Conservation (phyloP, 257 asterid species). For the Cruciata laevipes region DNA sequence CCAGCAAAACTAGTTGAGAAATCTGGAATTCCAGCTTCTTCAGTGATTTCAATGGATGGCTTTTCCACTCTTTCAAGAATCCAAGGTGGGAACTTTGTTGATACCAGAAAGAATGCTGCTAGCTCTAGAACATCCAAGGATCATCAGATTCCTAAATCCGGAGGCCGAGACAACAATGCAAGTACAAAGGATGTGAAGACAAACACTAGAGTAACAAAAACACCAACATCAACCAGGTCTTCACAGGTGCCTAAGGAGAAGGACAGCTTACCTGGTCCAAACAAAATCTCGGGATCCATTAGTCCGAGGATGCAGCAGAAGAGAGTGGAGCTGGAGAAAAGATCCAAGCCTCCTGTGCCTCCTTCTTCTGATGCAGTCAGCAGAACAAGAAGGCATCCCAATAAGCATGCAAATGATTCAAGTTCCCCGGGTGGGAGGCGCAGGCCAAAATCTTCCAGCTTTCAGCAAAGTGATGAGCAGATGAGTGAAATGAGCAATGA, state of each 20-base stretch:
- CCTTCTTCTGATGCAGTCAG: constrained; percentile 40
- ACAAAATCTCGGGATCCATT: constrained; percentile 50
- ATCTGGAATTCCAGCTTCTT: constrained; percentile 57
- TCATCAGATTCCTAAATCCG: constrained; percentile 22
- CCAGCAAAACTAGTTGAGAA: constrained; percentile 68
- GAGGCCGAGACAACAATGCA: constrained; percentile 28
- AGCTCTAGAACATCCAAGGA: constrained; percentile 30
- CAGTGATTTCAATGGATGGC: constrained; percentile 44
- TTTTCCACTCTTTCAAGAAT: constrained; percentile 32
- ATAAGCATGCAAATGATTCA: constrained; percentile 47
- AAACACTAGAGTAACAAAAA: constrained; percentile 31
- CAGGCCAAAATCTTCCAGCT: constrained; percentile 35
- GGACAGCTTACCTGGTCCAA: constrained; percentile 23
- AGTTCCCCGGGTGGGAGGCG: constrained; percentile 77
- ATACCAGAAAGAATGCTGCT: constrained; percentile 30
- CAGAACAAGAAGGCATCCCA: constrained; percentile 49
- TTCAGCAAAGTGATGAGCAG: constrained; percentile 39
- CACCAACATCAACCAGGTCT: constrained; percentile 38
- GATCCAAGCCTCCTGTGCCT: constrained; percentile 61
- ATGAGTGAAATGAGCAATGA: constrained; percentile 35
- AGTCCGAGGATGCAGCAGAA: constrained; percentile 77
- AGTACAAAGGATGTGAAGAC: constrained; percentile 30
- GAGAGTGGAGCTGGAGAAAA: constrained; percentile 56
- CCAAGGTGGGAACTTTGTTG: constrained; percentile 30
- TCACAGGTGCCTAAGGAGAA: constrained; percentile 43